phyloP scores from a whole-genome alignment of 2,329 filamentous ascomycete species.

The Pseudohalonectria lignicola region DNA sequence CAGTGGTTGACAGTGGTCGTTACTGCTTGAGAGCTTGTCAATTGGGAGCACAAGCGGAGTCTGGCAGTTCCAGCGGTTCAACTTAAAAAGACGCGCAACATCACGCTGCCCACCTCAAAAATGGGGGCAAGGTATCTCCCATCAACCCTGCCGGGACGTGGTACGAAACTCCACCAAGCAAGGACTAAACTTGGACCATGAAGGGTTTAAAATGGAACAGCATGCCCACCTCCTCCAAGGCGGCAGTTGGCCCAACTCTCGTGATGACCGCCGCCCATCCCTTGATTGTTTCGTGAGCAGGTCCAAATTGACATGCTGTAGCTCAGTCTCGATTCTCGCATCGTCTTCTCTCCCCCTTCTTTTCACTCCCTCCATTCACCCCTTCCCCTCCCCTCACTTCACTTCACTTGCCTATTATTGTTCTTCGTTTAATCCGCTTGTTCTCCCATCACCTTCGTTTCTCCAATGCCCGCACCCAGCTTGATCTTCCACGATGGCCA shows the following conservation, averaged over 20 bases:
- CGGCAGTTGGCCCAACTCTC: not conserved
- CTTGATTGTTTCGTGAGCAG: not conserved
- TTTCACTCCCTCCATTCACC: not conserved
- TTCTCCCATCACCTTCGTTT: slow-evolving; percentile 3
- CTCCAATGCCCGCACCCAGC: slow-evolving; percentile 25
- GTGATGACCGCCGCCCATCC: slow-evolving; percentile 2
- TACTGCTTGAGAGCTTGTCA: too few relatives aligned
- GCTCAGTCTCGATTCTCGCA: not conserved
- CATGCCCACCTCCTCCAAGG: slow-evolving; percentile 1
- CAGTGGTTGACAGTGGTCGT: too few relatives aligned
- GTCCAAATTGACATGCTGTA: not conserved
- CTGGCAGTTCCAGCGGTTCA: too few relatives aligned
- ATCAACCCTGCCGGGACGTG: not conserved
- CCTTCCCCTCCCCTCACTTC: not conserved
- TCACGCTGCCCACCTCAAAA: too few relatives aligned
- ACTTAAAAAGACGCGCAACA: too few relatives aligned
- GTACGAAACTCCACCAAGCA: not conserved
- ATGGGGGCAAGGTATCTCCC: not conserved
- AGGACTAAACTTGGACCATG: not conserved
- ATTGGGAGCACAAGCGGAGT: too few relatives aligned
- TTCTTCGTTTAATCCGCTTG: slow-evolving; percentile 1
- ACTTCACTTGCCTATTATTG: not conserved
- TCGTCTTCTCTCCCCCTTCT: not conserved
- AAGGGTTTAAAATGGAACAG: slow-evolving; percentile 2
- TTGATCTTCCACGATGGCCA: slow-evolving; percentile 42